These are phyloP conservation scores for Lumnitzera racemosa DNA, from an alignment of 345 rosid genomes.

Conservation along the genomic window DNA sequence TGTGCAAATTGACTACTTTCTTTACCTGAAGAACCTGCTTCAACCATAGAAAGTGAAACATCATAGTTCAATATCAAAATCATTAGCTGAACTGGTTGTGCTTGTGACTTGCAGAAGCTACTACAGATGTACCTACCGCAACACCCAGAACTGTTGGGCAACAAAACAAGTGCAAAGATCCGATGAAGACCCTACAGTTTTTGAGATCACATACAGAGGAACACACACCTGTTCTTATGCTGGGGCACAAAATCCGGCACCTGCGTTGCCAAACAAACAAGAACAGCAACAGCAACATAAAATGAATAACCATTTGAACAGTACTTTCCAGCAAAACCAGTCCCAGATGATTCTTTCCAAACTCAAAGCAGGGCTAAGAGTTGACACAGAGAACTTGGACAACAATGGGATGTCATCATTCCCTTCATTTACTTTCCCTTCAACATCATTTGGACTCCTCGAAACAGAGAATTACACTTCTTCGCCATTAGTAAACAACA, in stretches of 20 bases:
- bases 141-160: conserved; percentile 58
- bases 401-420: conserved; percentile 16
- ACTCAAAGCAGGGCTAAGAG: conserved; percentile 24
- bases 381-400: conserved; percentile 34
- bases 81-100: too few relatives aligned
- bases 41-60: too few relatives aligned
- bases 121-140: conserved; percentile 73
- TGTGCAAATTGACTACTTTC: too few relatives aligned
- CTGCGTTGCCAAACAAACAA: conserved; percentile 42
- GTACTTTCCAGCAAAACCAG: conserved; percentile 19
- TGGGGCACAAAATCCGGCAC: conserved; percentile 1
- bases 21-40: too few relatives aligned
- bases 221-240: conserved; percentile 52
- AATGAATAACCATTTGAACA: conserved; percentile 9
- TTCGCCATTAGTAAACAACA: conserved; percentile 14
- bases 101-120: conserved; percentile 54
- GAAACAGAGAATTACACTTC: conserved; percentile 13
- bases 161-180: conserved; percentile 86
- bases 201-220: conserved; percentile 70
- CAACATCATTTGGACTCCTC: conserved; percentile 32
- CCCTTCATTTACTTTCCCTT: conserved; percentile 50
- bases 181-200: conserved; percentile 66
- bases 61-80: too few relatives aligned
- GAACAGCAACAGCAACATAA: conserved; percentile 12
- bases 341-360: conserved; percentile 28